Evolutionary conservation across 2,329 filamentous ascomycete species (phyloP), one percentile per base, ranked within the genome.

Genomic region (Diaporthe sp.): DNA sequence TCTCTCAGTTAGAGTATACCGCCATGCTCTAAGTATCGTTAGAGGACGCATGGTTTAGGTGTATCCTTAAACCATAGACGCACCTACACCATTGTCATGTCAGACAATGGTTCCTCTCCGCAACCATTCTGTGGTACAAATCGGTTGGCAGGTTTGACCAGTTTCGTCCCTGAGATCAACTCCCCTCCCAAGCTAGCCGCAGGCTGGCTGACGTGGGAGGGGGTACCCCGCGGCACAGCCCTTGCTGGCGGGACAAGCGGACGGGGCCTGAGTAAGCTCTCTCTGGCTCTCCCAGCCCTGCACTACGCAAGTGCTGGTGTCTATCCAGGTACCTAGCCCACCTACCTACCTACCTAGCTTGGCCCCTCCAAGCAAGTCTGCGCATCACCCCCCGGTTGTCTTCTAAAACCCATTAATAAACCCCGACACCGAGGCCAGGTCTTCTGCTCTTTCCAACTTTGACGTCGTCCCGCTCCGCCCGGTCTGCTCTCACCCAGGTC

Each of bases 191-290:
- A 25, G 61, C 30, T 50, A 52, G 42, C 30, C 45, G 45, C 64
- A 38, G 30, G 47, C 64, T 47, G 33, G 64, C 64, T 68, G 64
- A 54, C 33, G 47, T 54, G 45, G 58, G 68, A 66, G 73, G 35
- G 33, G 22, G 40, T 64, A 71, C 72, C 71, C 71, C 74, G 74
- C 74, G 60, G 61, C 25, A 68, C 12, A 55, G 60, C 74, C 64
- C 54, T 57, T 19, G 50, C 40, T 64, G 54, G 60, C 52, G 74
- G 69, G 55, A 57, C 28, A 19, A 57, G 74, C 61, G 66, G 54
- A 54, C 13, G 64, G 64, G 64, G 33, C 68, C 40, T 75, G 74
- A 75, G 74, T 75, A 75, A 75, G 74, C 72, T 72, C 35, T 74
- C 30, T 55, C 61, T 33, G 33, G 57, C 58, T 38, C 2, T 60